Base-by-base conservation (phyloP, 2,329 filamentous ascomycete species). In the Fusarium newnesense region DNA sequence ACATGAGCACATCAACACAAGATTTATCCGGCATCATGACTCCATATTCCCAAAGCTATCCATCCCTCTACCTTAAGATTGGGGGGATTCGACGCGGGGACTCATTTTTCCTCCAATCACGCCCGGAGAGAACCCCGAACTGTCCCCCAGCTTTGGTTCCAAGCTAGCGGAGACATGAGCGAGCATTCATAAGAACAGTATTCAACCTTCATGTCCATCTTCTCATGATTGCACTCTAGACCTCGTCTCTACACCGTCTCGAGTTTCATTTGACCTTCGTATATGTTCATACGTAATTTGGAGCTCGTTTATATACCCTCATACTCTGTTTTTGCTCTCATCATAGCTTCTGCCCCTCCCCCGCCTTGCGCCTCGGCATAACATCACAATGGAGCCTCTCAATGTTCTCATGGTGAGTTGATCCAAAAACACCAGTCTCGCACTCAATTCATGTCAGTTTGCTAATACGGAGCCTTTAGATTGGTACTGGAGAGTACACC, bases 401-500 rank as follows among this genome's bases (percentile, higher is more conserved):
- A 91, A 89, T 75, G 90, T 93, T 75, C 85, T 93, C 80, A 93
- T 93, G 91, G 91, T 91, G 77, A 79, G 85, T 46, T 30, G 5
- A 26, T 15, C 3, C 30, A 11, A 44, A 19, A 24, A 21, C 28
- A 42, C 12, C 16, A 40, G 15, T n/a, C 11, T 11, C 13, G 28
- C 42, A 56, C 52, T 52, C 50, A 32, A n/a, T 36, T 40, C 15
- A 16, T 42, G 21, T 9, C 24, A 37, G 30, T 32, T 19, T 19
- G 28, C 64, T 74, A 60, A 73, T 59, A 57, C 60, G 9, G 13
- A 24, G 21, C n/a, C 36, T 36, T 28, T 69, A 92, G 93, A 90
- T 97, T 67, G 95, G 95, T 74, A 97, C 95, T 16, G 96, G 95
- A 79, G 95, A 98, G 88, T 98, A 98, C 87, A 98, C 96, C 78